A percentile compares a stretch with the other conserved stretches of the same genome.
Conservation (phyloP, 805 yeast species). For the Wickerhamomyces kurtzmanii region DNA sequence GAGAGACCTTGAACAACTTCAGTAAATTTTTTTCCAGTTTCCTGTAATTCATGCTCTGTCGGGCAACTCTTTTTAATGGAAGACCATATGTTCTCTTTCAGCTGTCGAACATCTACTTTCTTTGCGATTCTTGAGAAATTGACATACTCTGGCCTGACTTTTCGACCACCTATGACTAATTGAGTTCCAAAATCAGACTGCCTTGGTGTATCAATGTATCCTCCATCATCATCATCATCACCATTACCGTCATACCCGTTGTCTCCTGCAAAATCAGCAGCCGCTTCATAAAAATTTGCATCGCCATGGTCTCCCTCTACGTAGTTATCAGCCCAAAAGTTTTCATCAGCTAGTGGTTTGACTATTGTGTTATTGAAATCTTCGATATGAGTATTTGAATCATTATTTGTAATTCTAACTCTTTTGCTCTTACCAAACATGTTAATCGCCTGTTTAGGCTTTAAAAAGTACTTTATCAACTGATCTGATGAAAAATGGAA, state of each 20-base stretch:
- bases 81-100: conserved; percentile 73
- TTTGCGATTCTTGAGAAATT: conserved; percentile 67
- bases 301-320: conserved; percentile 28
- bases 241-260: conserved; percentile 22
- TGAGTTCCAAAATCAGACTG: conserved; percentile 15
- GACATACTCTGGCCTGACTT: conserved; percentile 31
- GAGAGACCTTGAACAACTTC: conserved; percentile 39
- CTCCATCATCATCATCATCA: conserved; percentile 23
- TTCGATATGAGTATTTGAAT: conserved; percentile 1
- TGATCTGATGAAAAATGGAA: conserved; percentile 59
- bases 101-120: conserved; percentile 61
- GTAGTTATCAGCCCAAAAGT: conserved; percentile 65
- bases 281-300: conserved; percentile 27
- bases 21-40: conserved; percentile 23
- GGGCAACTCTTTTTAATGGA: conserved; percentile 23
- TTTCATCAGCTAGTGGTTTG: conserved; percentile 41
- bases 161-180: conserved; percentile 16
- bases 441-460: conserved; percentile 43
- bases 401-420: conserved; percentile 11
- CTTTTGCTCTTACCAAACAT: conserved; percentile 15
- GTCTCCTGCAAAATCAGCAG: conserved; percentile 14
- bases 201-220: conserved; percentile 11
- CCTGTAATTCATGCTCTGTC: conserved; percentile 2
- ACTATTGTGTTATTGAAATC: conserved; percentile 12
- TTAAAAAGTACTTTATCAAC: conserved; percentile 57